phyloP scores from a whole-genome alignment of 345 rosid genomes.

The Camelina sativa region DNA sequence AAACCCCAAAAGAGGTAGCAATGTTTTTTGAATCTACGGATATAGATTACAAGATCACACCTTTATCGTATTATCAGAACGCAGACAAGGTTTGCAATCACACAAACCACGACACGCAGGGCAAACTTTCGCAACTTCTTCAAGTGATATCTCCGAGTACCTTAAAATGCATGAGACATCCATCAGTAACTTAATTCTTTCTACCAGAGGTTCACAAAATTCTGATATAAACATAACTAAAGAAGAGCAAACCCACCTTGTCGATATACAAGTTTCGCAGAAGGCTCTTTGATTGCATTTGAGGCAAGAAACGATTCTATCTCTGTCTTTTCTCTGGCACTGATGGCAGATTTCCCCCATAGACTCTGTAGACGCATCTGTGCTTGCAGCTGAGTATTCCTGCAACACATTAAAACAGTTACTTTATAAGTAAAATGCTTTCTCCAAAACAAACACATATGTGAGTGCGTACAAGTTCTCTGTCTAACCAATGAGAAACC shows the following conservation, averaged over 20 bases:
- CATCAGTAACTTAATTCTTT: slow-evolving; percentile 2
- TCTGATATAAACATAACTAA: neutral
- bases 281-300: slow-evolving; percentile 88
- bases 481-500: slow-evolving; percentile 9
- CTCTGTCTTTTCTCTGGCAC: slow-evolving; percentile 68
- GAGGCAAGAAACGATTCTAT: slow-evolving; percentile 72
- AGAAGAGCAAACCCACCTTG: slow-evolving; percentile 72
- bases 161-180: slow-evolving; percentile 47
- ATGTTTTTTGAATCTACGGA: slow-evolving; percentile 5
- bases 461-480: neutral
- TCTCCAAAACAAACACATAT: slow-evolving; percentile 13
- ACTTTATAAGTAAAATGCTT: neutral
- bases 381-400: slow-evolving; percentile 76
- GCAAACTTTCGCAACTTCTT: slow-evolving; percentile 84
- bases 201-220: slow-evolving; percentile 2
- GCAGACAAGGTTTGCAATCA: slow-evolving; percentile 84
- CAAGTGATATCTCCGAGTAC: slow-evolving; percentile 67
- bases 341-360: slow-evolving; percentile 86
- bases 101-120: slow-evolving; percentile 97
- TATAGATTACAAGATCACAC: slow-evolving; percentile 44
- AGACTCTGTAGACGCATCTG: slow-evolving; percentile 71
- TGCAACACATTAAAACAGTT: slow-evolving; percentile 43
- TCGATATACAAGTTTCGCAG: slow-evolving; percentile 73
- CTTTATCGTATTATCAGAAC: slow-evolving; percentile 85
- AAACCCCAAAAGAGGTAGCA: neutral